Base-by-base conservation (phyloP, 1,139 yeast species). In the Kodamaea sp. region DNA sequence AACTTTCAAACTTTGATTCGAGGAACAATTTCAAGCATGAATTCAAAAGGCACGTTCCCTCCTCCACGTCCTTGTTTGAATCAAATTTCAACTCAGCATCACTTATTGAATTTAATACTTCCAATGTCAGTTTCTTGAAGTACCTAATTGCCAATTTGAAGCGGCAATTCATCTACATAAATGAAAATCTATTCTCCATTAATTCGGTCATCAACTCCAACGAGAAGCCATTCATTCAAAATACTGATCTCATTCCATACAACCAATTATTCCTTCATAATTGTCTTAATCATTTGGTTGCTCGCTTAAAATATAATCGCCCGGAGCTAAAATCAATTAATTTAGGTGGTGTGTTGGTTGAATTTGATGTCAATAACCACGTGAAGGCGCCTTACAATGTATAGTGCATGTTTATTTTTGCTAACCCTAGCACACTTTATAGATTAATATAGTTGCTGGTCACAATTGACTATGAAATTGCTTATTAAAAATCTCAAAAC, bases 161-260 rank as follows among this genome's bases (percentile, higher is more conserved):
- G 41, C 44, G 48, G n/a, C 55, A 51, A 32, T 47, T 52, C 29
- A 38, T 39, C 12, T 47, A 37, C 31, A 32, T 48, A 11, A 46
- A 50, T 29, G 51, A 51, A 33, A 56, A 55, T 37, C 37, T 57
- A 10, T 53, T 46, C 34, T 42, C 55, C 11, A 48, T 54, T 20
- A 52, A 49, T 31, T 53, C 60, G 7, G 42, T 51, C 8, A 47
- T 56, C 22, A 51, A 55, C 28, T 38, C 47, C 10, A 36, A 38
- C n/a, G 48, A 46, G 15, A 46, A 47, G 26, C 55, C 58, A 3
- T 40, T 52, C 15, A 34, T 40, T 15, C 26, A 22, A 4, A 36
- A 41, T 21, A 15, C 24, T 3, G 39, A 41, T 4, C 26, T 41
- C 13, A 23, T 28, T 2, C 30, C 33, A 14, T 41, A 29, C 21